A percentile compares a stretch with the other conserved stretches of the same genome.
Evolutionary conservation across 2,329 filamentous ascomycete species (phyloP).

Genomic region (Colletotrichum neosansevieriae): DNA sequence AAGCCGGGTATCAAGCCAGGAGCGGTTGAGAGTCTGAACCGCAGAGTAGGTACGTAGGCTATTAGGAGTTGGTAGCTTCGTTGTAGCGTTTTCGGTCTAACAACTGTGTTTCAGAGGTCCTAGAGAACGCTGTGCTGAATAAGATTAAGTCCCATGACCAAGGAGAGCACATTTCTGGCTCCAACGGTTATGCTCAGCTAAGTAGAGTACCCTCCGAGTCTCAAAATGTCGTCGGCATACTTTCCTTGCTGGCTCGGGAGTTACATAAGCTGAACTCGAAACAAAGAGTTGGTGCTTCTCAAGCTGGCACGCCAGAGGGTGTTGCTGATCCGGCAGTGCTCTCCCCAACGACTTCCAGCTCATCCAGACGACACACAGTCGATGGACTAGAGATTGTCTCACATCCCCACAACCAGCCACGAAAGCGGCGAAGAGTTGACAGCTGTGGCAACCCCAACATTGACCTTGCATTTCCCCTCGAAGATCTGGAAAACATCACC

Average conservation of each 20-base stretch:
- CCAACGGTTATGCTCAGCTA: neutral
- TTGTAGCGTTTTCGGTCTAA: too few species aligned
- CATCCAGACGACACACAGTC: constrained; percentile 9
- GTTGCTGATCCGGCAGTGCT: constrained; percentile 9
- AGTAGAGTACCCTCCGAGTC: constrained; percentile 14
- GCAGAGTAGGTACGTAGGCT: constrained; percentile 42
- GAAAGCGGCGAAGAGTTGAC: constrained; percentile 43
- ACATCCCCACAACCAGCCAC: constrained; percentile 31
- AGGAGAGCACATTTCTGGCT: neutral
- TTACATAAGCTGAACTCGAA: constrained; percentile 41
- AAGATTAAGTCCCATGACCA: constrained; percentile 27
- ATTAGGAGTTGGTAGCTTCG: too few species aligned
- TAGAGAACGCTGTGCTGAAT: constrained; percentile 37
- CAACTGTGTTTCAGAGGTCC: constrained; percentile 19
- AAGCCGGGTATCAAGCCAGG: constrained; percentile 45
- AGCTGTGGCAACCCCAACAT: constrained; percentile 44
- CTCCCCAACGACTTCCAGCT: constrained; percentile 31
- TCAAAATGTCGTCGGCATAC: constrained; percentile 40
- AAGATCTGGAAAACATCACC: constrained; percentile 45
- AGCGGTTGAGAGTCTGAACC: constrained; percentile 42
- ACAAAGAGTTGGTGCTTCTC: neutral
- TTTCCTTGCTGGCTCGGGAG: constrained; percentile 42
- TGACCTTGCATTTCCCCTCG: constrained; percentile 38
- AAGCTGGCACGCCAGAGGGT: constrained; percentile 17
- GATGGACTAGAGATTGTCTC: constrained; percentile 26